Evolutionary conservation across 2,329 filamentous ascomycete species (phyloP).

Genomic region (Colletotrichum sp.): DNA sequence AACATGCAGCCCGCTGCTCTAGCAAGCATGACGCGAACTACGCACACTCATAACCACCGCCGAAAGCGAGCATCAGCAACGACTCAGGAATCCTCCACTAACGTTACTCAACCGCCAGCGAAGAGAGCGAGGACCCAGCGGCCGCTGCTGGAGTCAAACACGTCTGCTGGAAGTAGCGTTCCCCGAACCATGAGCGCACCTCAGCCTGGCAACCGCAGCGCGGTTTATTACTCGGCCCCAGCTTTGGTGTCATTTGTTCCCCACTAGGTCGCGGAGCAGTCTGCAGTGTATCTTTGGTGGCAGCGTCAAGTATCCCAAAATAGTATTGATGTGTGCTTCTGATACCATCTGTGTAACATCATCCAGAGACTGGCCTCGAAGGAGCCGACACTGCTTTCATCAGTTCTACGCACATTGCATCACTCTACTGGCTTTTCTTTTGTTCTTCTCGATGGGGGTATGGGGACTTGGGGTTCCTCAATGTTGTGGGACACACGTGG

Average conservation of each 20-base stretch:
- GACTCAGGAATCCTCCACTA: neutral
- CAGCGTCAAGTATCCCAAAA: neutral
- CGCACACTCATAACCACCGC: neutral
- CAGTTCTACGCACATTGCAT: neutral
- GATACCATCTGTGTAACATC: neutral
- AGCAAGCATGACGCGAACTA: neutral
- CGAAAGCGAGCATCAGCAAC: neutral
- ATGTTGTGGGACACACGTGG: neutral
- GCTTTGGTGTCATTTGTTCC: neutral
- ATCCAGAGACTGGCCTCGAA: neutral
- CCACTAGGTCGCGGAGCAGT: neutral
- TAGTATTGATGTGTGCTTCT: neutral
- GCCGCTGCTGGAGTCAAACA: neutral
- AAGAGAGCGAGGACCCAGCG: neutral
- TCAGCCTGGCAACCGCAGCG: neutral
- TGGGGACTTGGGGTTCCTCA: neutral
- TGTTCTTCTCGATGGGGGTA: neutral
- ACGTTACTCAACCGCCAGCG: neutral
- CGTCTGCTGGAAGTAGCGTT: neutral
- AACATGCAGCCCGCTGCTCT: neutral
- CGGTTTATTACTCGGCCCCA: neutral
- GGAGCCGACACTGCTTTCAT: neutral
- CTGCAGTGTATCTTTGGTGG: neutral
- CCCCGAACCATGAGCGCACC: neutral
- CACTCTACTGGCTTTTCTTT: neutral